Conservation (phyloP, 1,284 basidiomycete species). For the Hymenochaete sp. region DNA sequence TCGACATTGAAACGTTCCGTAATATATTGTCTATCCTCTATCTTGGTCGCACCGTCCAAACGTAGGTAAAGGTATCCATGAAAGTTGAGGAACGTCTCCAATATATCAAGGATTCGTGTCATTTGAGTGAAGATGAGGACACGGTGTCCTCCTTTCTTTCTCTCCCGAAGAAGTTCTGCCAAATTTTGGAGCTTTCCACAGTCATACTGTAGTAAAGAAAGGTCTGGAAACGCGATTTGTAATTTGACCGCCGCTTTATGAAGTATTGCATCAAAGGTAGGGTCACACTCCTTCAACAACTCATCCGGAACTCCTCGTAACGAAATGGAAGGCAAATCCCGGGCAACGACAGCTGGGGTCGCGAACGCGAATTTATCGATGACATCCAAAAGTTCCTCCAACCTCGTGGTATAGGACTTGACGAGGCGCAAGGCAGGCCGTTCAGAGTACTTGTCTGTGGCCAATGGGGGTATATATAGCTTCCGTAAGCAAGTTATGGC, state of each 20-base stretch:
- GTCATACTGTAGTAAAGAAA: constrained; percentile 88
- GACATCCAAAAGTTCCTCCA: constrained; percentile 43
- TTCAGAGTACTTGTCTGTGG: constrained; percentile 29
- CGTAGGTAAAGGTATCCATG: constrained; percentile 92
- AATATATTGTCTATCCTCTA: constrained; percentile 91
- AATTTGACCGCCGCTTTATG: constrained; percentile 75
- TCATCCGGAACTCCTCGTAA: constrained; percentile 34
- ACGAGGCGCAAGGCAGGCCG: constrained; percentile 40
- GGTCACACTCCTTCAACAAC: constrained; percentile 26
- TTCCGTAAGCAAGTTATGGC: constrained; percentile 39
- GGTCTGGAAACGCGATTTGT: constrained; percentile 91
- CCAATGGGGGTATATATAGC: constrained; percentile 30
- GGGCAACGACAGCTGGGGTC: constrained; percentile 74
- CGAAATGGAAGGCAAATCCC: constrained; percentile 60
- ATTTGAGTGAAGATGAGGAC: constrained; percentile 96
- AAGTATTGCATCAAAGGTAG: constrained; percentile 57
- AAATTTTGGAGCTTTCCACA: constrained; percentile 93
- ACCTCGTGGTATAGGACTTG: constrained; percentile 57
- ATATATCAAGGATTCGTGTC: constrained; percentile 90
- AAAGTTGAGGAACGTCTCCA: constrained; percentile 89
- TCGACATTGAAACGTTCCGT: constrained; percentile 97
- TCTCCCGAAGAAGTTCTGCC: constrained; percentile 69
- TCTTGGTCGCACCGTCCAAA: constrained; percentile 90
- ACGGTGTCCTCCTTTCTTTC: constrained; percentile 82
- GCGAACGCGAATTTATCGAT: constrained; percentile 78